These are phyloP conservation scores for Skeletonema costatum DNA, from an alignment of 108 stramenopile genomes.

Conservation along the genomic window DNA sequence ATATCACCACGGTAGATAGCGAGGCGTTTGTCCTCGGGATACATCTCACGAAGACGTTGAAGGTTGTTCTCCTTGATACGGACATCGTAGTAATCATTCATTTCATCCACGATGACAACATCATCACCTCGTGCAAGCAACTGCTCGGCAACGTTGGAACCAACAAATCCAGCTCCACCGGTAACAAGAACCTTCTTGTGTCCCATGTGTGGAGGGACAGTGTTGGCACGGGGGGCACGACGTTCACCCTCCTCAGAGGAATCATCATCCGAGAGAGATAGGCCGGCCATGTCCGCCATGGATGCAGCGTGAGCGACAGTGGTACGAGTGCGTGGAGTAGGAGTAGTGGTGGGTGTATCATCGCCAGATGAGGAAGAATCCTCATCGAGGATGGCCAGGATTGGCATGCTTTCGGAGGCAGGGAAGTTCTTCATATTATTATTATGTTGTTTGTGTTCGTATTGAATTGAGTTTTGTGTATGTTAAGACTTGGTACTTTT, in stretches of 20 bases:
- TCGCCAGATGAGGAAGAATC: conserved; percentile 20
- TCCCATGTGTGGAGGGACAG: conserved; percentile 67
- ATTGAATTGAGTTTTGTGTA: background rate
- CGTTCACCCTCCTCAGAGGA: background rate
- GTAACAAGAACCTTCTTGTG: conserved; percentile 96
- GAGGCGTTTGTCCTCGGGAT: conserved; percentile 44
- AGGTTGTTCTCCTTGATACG: conserved; percentile 91
- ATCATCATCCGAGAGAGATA: conserved; percentile 4
- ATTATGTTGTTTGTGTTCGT: background rate
- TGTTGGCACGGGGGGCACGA: background rate
- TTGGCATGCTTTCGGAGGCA: conserved; percentile 32
- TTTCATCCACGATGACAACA: conserved; percentile 97
- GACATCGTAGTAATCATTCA: conserved; percentile 98
- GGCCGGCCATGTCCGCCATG: background rate
- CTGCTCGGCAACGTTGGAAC: conserved; percentile 78
- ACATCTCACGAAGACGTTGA: conserved; percentile 52
- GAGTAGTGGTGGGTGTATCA: conserved; percentile 9
- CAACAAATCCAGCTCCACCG: conserved; percentile 98
- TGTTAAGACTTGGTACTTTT: background rate
- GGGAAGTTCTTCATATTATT: conserved; percentile 22
- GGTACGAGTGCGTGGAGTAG: background rate
- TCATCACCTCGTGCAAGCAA: conserved; percentile 92
- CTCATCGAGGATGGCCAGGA: conserved; percentile 28
- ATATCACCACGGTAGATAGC: conserved; percentile 91
- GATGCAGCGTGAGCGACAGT: conserved; percentile 2